Conservation (phyloP, 208 protist species). For the Zelonia costaricensis region DNA sequence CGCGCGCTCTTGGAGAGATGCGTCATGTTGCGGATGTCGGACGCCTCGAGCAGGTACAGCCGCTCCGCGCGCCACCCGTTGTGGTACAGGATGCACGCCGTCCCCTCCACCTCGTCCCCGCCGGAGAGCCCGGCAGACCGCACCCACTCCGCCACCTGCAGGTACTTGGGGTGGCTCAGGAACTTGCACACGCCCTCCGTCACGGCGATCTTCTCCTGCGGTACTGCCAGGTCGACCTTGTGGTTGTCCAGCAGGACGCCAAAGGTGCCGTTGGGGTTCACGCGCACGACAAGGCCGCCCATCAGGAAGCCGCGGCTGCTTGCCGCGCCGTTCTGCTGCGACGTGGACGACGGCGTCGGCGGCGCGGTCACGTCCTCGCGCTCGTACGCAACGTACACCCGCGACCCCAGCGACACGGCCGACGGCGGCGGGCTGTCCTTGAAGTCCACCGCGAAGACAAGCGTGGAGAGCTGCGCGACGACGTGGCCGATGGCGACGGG, state of each 20-base stretch:
- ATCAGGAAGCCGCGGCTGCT: conserved; percentile 35
- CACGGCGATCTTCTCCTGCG: conserved; percentile 69
- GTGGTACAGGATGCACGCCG: conserved; percentile 77
- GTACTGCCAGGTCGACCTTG: conserved; percentile 77
- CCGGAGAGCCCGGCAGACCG: conserved; percentile 63
- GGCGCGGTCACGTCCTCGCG: conserved; percentile 14
- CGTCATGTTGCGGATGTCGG: conserved; percentile 66
- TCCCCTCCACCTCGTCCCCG: conserved; percentile 51
- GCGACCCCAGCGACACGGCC: conserved; percentile 41
- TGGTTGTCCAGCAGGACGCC: conserved; percentile 84
- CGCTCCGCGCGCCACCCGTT: conserved; percentile 83
- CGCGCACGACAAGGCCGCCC: conserved; percentile 72
- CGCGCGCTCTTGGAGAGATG: conserved; percentile 79
- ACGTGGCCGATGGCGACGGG: conserved; percentile 75
- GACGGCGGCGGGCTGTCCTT: conserved; percentile 19
- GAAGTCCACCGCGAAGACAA: conserved; percentile 75
- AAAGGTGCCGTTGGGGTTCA: conserved; percentile 82
- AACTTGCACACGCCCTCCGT: conserved; percentile 65
- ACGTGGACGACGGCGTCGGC: too few relatives aligned
- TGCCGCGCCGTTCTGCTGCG: neutral
- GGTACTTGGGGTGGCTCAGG: conserved; percentile 45
- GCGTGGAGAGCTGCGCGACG: conserved; percentile 69
- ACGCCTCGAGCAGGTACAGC: conserved; percentile 76
- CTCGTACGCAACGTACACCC: conserved; percentile 59
- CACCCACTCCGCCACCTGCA: conserved; percentile 78